phyloP scores from a whole-genome alignment of 768 basidiomycete genomes.

The Rhodotorula toruloides region DNA sequence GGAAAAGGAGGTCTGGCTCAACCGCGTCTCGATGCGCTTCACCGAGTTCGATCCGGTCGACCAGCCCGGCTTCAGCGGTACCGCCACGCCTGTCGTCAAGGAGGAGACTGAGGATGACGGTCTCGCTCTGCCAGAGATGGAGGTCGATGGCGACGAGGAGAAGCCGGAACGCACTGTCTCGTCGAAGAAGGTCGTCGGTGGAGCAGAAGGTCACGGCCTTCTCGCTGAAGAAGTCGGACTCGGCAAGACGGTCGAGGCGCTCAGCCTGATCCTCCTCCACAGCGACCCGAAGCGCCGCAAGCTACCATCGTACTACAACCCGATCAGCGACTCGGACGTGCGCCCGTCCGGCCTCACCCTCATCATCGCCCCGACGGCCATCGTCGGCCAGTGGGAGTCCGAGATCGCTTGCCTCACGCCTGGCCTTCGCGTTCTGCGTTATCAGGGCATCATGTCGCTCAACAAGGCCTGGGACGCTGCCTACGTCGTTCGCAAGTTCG shows the following conservation, averaged over 20 bases:
- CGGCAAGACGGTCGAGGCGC: conserved; percentile 50
- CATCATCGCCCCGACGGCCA: conserved; percentile 48
- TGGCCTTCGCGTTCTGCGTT: conserved; percentile 46
- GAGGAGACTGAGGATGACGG: conserved; percentile 4
- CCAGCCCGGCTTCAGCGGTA: not conserved
- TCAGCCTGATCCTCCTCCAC: conserved; percentile 46
- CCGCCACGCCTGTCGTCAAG: not conserved
- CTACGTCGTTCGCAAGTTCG: conserved; percentile 23
- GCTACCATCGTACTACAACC: conserved; percentile 30
- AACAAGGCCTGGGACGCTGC: not conserved
- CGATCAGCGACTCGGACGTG: conserved; percentile 19
- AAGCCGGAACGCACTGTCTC: conserved; percentile 33
- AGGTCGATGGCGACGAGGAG: conserved; percentile 12
- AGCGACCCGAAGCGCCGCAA: conserved; percentile 18
- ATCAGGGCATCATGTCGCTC: conserved; percentile 40
- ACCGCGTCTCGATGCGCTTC: conserved; percentile 9
- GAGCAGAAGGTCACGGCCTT: conserved; percentile 44
- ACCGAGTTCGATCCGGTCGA: not conserved
- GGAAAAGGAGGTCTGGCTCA: conserved; percentile 25
- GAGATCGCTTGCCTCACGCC: conserved; percentile 49
- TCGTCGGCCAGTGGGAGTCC: conserved; percentile 48
- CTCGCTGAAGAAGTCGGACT: conserved; percentile 51
- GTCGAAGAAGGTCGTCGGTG: conserved; percentile 15
- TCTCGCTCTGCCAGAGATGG: conserved; percentile 15
- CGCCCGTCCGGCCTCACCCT: conserved; percentile 46